Evolutionary conservation across 2,329 filamentous ascomycete genomes (phyloP).

Genomic region (Beauveria bassiana): DNA sequence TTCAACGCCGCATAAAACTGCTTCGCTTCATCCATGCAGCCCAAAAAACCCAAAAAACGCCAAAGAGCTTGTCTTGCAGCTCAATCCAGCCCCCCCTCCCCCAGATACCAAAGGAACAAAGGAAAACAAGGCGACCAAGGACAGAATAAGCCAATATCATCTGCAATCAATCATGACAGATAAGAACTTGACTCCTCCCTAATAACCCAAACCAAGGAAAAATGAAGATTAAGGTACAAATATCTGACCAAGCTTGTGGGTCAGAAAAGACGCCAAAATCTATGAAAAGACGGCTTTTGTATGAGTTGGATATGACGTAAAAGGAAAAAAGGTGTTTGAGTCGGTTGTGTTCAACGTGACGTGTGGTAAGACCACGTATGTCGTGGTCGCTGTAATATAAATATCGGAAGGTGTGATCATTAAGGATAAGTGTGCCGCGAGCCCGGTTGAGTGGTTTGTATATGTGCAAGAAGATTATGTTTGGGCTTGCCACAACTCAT

Average conservation of each 20-base stretch:
- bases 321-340: constrained; percentile 5
- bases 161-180: constrained; percentile 1
- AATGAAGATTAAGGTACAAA: constrained; percentile 2
- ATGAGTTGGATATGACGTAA: not conserved
- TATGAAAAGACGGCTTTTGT: constrained; percentile 23
- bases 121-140: not conserved
- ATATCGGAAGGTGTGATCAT: not conserved
- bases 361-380: not conserved
- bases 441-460: not conserved
- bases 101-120: not conserved
- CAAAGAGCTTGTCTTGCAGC: constrained; percentile 4
- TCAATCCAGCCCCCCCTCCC: not conserved
- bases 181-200: not conserved
- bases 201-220: not conserved
- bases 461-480: constrained; percentile 12
- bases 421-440: not conserved
- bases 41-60: constrained; percentile 1
- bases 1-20: not conserved
- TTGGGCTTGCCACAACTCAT: constrained; percentile 14
- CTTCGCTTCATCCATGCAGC: constrained; percentile 9
- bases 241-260: constrained; percentile 12
- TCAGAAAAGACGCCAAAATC: constrained; percentile 23
- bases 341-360: constrained; percentile 8
- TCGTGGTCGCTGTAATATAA: constrained; percentile 7
- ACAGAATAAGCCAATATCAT: not conserved